Evolutionary conservation across 2,329 filamentous ascomycete genomes (phyloP).

Genomic region (Helotiales sp.): DNA sequence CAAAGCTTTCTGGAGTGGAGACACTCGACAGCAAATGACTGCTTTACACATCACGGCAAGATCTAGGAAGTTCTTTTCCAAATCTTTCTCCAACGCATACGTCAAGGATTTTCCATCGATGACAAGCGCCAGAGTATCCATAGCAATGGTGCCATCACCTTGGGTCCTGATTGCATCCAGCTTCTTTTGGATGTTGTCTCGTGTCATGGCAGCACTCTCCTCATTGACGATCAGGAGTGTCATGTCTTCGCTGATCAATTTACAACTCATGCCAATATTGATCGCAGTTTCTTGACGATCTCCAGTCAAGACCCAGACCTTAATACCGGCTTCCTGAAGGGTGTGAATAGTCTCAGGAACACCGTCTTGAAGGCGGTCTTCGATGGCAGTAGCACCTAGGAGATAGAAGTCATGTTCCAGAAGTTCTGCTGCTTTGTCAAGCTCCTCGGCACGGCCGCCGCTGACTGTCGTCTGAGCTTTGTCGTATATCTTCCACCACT

Average conservation of each 20-base stretch:
- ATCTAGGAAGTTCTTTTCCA: constrained; percentile 92
- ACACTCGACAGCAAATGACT: constrained; percentile 98
- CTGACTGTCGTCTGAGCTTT: constrained; percentile 86
- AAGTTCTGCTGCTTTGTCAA: constrained; percentile 95
- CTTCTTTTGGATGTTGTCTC: constrained; percentile 91
- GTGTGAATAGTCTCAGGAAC: constrained; percentile 98
- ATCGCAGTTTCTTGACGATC: constrained; percentile 98
- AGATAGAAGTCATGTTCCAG: constrained; percentile 92
- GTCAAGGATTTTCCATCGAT: constrained; percentile 97
- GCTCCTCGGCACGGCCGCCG: constrained; percentile 88
- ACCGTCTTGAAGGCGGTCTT: constrained; percentile 94
- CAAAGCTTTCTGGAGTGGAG: constrained; percentile 92
- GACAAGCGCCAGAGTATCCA: constrained; percentile 84
- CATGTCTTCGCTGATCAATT: constrained; percentile 98
- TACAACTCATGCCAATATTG: constrained; percentile 99
- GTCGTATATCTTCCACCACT: constrained; percentile 87
- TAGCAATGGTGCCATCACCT: constrained; percentile 71
- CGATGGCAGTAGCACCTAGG: constrained; percentile 93
- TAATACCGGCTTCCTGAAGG: constrained; percentile 93
- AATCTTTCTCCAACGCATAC: constrained; percentile 86
- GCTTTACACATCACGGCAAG: constrained; percentile 95
- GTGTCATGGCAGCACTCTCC: constrained; percentile 73
- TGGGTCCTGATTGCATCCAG: constrained; percentile 86
- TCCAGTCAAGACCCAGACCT: constrained; percentile 97
- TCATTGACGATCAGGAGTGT: constrained; percentile 96